Evolutionary conservation across 2,329 filamentous ascomycete genomes (phyloP).

Genomic region (Mycosphaerella sp.): DNA sequence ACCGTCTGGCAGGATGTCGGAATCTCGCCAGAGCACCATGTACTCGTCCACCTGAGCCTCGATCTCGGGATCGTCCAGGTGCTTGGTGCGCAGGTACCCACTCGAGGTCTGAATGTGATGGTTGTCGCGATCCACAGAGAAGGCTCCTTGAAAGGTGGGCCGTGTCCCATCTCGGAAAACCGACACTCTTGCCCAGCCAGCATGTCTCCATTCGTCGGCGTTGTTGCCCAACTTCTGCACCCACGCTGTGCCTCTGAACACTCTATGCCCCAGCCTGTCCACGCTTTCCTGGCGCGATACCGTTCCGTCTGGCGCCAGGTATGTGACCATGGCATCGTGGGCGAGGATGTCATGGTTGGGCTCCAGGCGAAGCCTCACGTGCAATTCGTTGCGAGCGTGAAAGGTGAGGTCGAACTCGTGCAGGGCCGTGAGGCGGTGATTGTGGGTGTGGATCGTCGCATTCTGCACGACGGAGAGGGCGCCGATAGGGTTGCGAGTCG

Average conservation of each 20-base stretch:
- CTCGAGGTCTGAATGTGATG: conserved; percentile 77
- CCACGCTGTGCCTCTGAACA: conserved; percentile 77
- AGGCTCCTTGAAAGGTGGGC: conserved; percentile 86
- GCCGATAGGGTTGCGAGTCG: conserved; percentile 67
- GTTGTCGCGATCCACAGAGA: conserved; percentile 71
- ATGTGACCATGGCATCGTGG: conserved; percentile 66
- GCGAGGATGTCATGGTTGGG: conserved; percentile 88
- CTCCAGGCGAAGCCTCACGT: conserved; percentile 72
- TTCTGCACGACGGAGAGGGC: conserved; percentile 68
- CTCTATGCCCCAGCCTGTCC: conserved; percentile 65
- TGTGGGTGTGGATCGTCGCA: conserved; percentile 69
- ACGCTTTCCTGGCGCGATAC: conserved; percentile 62
- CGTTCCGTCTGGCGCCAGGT: conserved; percentile 65
- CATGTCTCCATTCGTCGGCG: conserved; percentile 63
- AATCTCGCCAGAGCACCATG: conserved; percentile 90
- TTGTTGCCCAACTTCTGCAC: conserved; percentile 50
- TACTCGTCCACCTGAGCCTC: conserved; percentile 56
- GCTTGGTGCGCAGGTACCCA: conserved; percentile 67
- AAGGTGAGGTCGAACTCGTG: conserved; percentile 85
- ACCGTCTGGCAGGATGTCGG: conserved; percentile 57
- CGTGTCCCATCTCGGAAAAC: conserved; percentile 67
- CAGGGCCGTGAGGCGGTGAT: conserved; percentile 69
- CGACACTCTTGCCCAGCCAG: conserved; percentile 80
- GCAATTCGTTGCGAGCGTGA: conserved; percentile 58
- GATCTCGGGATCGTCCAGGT: conserved; percentile 63